Evolutionary conservation across 306 rosid species (phyloP), one percentile per base, ranked within the genome.

Genomic region (Acacia confusa): DNA sequence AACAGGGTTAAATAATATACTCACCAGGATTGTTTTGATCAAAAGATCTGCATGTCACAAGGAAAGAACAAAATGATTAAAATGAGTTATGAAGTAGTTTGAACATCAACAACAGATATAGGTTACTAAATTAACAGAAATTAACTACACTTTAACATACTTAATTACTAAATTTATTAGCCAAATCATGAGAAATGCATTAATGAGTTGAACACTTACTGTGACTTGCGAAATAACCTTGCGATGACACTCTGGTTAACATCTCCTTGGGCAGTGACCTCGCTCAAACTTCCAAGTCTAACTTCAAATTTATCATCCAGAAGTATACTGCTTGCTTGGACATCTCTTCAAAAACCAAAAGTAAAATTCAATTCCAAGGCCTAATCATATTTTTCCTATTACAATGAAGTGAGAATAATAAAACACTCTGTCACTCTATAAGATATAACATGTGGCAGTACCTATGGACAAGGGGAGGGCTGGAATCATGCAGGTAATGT

Each of bases 271-370:
- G 75, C 75, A 86, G 84, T 84, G 72, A 88, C 91, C 88, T 91
- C 94, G 55, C 94, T 92, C 91, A 93, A 88, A 87, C 99, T 96
- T 84, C 99, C 99, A 70, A 96, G 90, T 76, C 99, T 93, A 80
- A 96, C 99, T 82, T 96, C 99, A 58, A 89, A 96, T 86, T 93
- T 96, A 82, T 96, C 97, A 83, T 96, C 99, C 9, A 96, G 97
- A 58, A 96, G 94, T 83, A 96, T 96, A 80, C 98, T 96, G 89
- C 99, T 92, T 43, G 98, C 97, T 91, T 84, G 98, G 73, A 96
- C 81, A 85, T 93, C 99, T 74, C 99, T 96, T 76, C 80, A 81
- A 73, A 76, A 78, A 84, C 38, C 79, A 74, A 87, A 86, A 83
- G 48, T 19, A 58, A 75, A 52, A 45, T 55, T 72, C 34, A 60